Evolutionary conservation across 2,329 filamentous ascomycete genomes (phyloP).

Genomic region (Botryotinia calthae): DNA sequence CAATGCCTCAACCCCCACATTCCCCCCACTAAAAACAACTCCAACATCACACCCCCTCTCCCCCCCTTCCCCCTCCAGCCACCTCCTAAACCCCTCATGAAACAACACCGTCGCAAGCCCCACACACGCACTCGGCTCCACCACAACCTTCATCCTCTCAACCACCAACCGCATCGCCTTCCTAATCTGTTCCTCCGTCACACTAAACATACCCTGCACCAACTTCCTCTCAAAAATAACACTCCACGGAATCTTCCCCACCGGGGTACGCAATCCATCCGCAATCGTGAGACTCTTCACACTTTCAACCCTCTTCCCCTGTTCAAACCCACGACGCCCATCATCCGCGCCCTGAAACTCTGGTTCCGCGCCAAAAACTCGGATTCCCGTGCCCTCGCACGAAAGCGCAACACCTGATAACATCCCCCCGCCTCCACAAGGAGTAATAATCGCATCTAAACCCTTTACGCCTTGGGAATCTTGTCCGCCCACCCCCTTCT

Average conservation of each 20-base stretch:
- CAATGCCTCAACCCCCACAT: constrained; percentile 54
- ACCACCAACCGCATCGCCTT: constrained; percentile 73
- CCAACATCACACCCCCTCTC: constrained; percentile 71
- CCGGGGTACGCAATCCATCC: constrained; percentile 81
- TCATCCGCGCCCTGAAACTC: constrained; percentile 82
- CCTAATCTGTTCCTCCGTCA: constrained; percentile 79
- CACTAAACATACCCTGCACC: constrained; percentile 67
- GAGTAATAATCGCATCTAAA: constrained; percentile 73
- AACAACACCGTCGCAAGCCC: constrained; percentile 77
- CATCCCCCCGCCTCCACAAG: constrained; percentile 86
- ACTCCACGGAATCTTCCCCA: constrained; percentile 73
- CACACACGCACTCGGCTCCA: constrained; percentile 88
- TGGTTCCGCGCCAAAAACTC: constrained; percentile 86
- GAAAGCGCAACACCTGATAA: constrained; percentile 79
- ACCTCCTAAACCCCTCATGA: constrained; percentile 74
- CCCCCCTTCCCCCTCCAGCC: constrained; percentile 69
- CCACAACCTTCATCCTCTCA: constrained; percentile 85
- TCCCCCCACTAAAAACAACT: constrained; percentile 59
- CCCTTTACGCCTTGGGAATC: constrained; percentile 17
- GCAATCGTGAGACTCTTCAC: constrained; percentile 81
- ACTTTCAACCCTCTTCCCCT: constrained; percentile 59
- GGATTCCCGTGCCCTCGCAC: constrained; percentile 66
- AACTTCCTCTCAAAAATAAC: constrained; percentile 72
- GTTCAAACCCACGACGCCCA: constrained; percentile 65
- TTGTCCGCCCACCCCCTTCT: constrained; percentile 18